A percentile compares a stretch with the other conserved stretches of the same genome.
Conservation (phyloP, 441 rosid species). For the Jatropha podagrica region DNA sequence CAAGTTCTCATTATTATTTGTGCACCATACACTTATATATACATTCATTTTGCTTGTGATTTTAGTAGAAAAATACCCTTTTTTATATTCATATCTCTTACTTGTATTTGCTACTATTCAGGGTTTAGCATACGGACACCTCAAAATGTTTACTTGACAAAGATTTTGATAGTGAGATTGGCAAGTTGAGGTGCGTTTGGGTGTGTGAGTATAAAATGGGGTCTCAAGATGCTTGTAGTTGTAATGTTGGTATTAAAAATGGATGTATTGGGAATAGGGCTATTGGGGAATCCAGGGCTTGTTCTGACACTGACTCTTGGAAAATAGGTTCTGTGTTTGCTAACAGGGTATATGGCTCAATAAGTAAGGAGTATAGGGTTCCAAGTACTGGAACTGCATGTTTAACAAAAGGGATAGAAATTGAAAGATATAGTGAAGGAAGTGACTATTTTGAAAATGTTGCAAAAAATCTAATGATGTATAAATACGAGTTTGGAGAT, state of each 20-base stretch:
- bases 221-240: not conserved
- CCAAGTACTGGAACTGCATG: not conserved
- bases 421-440: not conserved
- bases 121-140: too few species aligned
- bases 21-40: not conserved
- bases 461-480: not conserved
- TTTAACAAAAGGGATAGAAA: slow-evolving; percentile 28
- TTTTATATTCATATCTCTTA: not conserved
- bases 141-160: not conserved
- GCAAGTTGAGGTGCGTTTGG: not conserved
- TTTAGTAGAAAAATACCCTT: not conserved
- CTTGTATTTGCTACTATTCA: not conserved
- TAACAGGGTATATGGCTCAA: not conserved
- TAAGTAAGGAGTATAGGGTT: slow-evolving; percentile 12
- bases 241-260: too few species aligned
- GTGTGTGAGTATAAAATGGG: not conserved
- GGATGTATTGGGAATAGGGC: not conserved
- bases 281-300: not conserved
- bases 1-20: not conserved
- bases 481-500: not conserved
- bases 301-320: not conserved
- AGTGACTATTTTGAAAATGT: not conserved
- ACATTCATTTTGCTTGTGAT: too few species aligned
- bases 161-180: not conserved
- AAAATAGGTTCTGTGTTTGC: slow-evolving; percentile 4